A percentile compares a stretch with the other conserved stretches of the same genome.
Conservation (phyloP, 164 flowering plant species). For the Warburgia ugandensis region DNA sequence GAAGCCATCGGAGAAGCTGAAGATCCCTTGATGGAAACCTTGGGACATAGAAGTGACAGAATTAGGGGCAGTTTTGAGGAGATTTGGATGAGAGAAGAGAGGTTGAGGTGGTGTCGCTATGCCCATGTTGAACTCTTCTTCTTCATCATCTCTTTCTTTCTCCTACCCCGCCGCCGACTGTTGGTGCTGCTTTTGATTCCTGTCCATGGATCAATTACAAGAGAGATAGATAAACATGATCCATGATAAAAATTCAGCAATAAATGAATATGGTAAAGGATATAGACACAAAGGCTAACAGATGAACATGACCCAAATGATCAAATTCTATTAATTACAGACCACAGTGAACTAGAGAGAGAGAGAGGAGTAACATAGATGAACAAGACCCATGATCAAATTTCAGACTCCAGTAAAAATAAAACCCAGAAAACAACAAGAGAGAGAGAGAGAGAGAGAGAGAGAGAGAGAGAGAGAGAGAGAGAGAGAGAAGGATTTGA, state of each 20-base stretch:
- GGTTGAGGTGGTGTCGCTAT: conserved; percentile 29
- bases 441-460: conserved; percentile 1
- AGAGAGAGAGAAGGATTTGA: conserved; percentile 3
- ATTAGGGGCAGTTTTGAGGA: conserved; percentile 11
- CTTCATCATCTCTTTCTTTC: conserved; percentile 26
- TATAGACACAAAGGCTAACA: too few relatives aligned
- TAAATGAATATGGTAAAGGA: too few relatives aligned
- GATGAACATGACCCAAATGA: too few relatives aligned
- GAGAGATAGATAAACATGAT: not conserved
- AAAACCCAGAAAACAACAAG: not conserved
- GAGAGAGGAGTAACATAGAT: not conserved
- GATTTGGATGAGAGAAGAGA: conserved; percentile 13
- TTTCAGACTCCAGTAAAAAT: not conserved
- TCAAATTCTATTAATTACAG: conserved; percentile 2
- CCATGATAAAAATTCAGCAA: not conserved
- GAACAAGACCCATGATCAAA: conserved; percentile 10
- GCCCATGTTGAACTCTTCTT: conserved; percentile 40
- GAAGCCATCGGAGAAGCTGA: conserved; percentile 64
- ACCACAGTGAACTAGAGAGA: too few relatives aligned
- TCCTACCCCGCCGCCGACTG: not conserved
- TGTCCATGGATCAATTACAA: conserved; percentile 10
- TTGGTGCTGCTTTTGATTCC: too few relatives aligned
- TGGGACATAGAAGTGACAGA: conserved; percentile 64
- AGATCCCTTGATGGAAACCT: conserved; percentile 49
- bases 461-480: conserved; percentile 5